Base-by-base conservation (phyloP, 2,329 filamentous ascomycete species). In the Ophiostoma himal-ulmi region DNA sequence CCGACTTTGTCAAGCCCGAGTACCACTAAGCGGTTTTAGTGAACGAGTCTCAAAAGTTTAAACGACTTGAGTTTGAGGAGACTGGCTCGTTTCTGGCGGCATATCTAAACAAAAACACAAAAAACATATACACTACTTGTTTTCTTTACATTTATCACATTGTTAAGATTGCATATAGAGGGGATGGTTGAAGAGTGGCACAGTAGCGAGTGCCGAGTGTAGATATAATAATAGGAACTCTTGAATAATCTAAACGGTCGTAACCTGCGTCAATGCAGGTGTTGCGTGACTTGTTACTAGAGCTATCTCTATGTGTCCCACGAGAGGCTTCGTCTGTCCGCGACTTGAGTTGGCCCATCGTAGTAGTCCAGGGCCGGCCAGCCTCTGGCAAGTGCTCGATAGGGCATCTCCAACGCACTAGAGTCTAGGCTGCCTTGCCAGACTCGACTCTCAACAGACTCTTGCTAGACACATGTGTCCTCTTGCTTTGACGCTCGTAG, bases 1-100 rank as follows among this genome's bases (percentile, higher is more conserved):
- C 93, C 82, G 92, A 99, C 86, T 98, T 87, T 83, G 89, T 99
- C 83, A 93, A 92, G 88, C 93, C 94, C 73, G 89, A 97, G 80
- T 99, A 98, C 87, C 89, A 89, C 85, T 96, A 94, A 69, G 39
- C 34, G 62, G 26, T 3, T 34, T 13, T 2, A 11, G 22, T 8
- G 20, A 1, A 17, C 8, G 30, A 30, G 30, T 48, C 17, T 20
- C 5, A 17, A 48, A 5, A 48, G 44, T 20, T 7, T 17, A 30
- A 30, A 30, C 30, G 30, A 30, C 2, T 30, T 30, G 30, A 34
- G 54, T 22, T 26, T 30, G 26, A 26, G 4, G 36, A 39, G 34
- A 39, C 62, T 26, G 41, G 10, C 34, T 39, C 17, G 34, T 34
- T 17, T 60, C 22, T 30, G 26, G 20, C 22, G n/a, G 52, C 22